Evolutionary conservation across 73 alveolate species (phyloP).

Genomic region (Diophrys sp.): DNA sequence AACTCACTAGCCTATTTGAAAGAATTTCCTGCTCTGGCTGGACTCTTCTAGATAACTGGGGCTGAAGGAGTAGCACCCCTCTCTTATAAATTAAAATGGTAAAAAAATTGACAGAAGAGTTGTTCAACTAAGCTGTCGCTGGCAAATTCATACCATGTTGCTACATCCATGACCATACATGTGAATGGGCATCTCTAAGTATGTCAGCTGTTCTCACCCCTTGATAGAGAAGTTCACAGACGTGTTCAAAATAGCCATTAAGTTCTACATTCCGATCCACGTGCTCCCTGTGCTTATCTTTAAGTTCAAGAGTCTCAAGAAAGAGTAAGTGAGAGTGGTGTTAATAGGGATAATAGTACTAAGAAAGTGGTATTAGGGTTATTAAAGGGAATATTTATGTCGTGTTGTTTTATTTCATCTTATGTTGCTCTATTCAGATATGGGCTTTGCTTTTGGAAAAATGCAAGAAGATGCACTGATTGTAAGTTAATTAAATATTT

Average conservation of each 20-base stretch:
- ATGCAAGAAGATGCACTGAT: constrained; percentile 3
- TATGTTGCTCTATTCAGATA: constrained; percentile 41
- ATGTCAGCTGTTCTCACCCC: background rate
- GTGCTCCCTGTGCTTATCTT: constrained; percentile 38
- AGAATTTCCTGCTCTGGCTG: no score
- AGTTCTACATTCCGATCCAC: constrained; percentile 53
- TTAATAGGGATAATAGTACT: constrained; percentile 2
- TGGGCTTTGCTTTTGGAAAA: constrained; percentile 25
- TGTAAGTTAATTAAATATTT: background rate
- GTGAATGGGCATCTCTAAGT: constrained; percentile 27
- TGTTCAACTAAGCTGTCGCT: constrained; percentile 16
- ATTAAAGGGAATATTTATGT: constrained; percentile 13
- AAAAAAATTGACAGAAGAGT: constrained; percentile 18
- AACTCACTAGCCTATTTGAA: no score
- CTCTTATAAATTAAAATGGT: no score
- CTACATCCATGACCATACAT: constrained; percentile 49
- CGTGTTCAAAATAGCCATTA: constrained; percentile 37
- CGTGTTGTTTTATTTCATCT: constrained; percentile 39
- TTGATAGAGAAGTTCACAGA: constrained; percentile 26
- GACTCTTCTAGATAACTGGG: no score
- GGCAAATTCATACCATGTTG: constrained; percentile 41
- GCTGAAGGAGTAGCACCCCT: no score
- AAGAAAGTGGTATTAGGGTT: constrained; percentile 14
- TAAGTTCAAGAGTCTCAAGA: constrained; percentile 32
- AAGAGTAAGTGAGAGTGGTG: constrained; percentile 1